Base-by-base conservation (phyloP, 805 yeast species). In the Wickerhamiella slavikovae region DNA sequence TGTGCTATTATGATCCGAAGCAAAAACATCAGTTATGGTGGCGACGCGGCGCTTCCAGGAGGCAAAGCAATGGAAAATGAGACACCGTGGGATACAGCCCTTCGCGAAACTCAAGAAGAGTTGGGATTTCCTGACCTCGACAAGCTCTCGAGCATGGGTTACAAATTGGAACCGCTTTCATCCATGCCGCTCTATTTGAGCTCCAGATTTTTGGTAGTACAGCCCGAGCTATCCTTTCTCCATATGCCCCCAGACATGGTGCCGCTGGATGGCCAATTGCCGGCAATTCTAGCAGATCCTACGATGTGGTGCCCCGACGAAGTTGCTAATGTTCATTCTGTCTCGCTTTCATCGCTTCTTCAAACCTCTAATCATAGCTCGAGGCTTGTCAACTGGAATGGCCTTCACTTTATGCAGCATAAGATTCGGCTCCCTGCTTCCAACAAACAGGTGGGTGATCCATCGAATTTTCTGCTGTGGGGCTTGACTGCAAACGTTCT, bases 11-110 rank as follows among this genome's bases (percentile, higher is more conserved):
- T 95, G 1, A 71, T 75, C 40, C 52, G 96, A 36, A 70, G 91
- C 3, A 58, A 74, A 28, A 57, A 62, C 22, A 57, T 85, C 41
- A 66, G 66, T 30, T 83, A 82, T 52, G 75, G 89, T 0, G 94
- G 95, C 4, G 93, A 83, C 48, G 76, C 77, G 4, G 79, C 94
- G 2, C 57, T 83, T 6, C 96, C 96, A 3, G 96, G 96, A 2
- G 96, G 95, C 6, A 78, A 74, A 44, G 82, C 92, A 4, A 45
- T 40, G 24, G 41, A 20, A 5, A 68, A 62, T 1, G 55, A 64
- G 13, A 80, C 79, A 40, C 78, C 76, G 33, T 71, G 74, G 61
- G 62, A 64, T 25, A 72, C 74, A 23, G 74, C 93, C 0, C 57
- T 91, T 34, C 57, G 96, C 19, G 96, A 83, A 49, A 69, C 82